Base-by-base conservation (phyloP, 176 grass and related monocot species). In the Tillandsia fasciculata region DNA sequence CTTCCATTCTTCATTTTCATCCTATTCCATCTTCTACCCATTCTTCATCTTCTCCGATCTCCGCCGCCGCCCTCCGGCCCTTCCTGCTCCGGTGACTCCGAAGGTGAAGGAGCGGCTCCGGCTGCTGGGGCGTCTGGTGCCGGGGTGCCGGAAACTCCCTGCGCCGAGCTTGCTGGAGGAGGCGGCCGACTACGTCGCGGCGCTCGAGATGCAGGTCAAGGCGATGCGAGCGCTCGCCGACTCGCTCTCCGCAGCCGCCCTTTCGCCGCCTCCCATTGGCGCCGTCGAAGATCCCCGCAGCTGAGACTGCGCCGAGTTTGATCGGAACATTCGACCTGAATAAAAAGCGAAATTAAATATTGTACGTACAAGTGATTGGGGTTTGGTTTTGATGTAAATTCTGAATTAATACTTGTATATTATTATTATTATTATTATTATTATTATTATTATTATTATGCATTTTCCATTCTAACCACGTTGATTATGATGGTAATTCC, bases 161-260 rank as follows among this genome's bases (percentile, higher is more conserved):
- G 72, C 95, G 10, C 77, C 90, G 28, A 80, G 71, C 56, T 80
- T 99, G 75, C 84, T 99, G 53, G 95, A 99, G 75, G 95, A 99
- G 78, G 24, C 90, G 33, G 95, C 82, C 2, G 95, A 99, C 56
- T 99, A 99, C 72, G 52, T 99, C 18, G 87, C 90, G 10, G 95
- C 95, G 51, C 90, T 99, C 66, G 77, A 99, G 90, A 87, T 99
- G 89, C 95, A 99, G 78, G 82, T 99, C 68, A 90, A 83, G 80
- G 64, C 87, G 66, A 99, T 99, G 95, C 84, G 87, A 48, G 80
- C 82, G 12, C 85, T 99, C 63, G 75, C 90, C 20, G 90, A 90
- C 74, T 87, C 90, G 26, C 70, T 99, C 8, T 86, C 95, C 0
- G 84, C 84, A 0, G 84, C 87, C 1, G 72, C 88, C 48, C 75